These are phyloP conservation scores for Ophiostoma sp. DNA, from an alignment of 2,329 filamentous ascomycete genomes.

Conservation along the genomic window DNA sequence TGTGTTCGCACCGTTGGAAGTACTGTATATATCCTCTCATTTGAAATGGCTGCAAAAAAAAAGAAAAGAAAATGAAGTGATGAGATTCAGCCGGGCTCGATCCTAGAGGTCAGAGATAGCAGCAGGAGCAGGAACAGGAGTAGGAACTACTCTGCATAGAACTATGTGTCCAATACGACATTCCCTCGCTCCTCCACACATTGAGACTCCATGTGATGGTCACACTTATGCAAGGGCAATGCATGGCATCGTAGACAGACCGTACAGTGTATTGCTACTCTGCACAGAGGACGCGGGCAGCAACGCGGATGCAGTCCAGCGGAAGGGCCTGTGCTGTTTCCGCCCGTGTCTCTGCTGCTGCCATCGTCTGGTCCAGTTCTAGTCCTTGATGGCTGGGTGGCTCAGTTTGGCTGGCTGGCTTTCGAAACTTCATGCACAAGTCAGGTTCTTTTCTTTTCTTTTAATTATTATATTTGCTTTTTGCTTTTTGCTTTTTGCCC, in stretches of 20 bases:
- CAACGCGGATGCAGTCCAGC: neutral
- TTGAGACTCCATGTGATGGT: neutral
- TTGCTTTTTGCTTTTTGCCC: neutral
- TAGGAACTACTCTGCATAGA: neutral
- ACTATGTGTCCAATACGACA: neutral
- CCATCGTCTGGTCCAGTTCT: neutral
- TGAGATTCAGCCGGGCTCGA: neutral
- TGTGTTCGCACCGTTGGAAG: slow-evolving; percentile 7
- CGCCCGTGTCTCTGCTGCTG: neutral
- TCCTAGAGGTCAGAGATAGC: slow-evolving; percentile 12
- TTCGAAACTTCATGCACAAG: too few relatives aligned
- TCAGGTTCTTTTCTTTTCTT: too few relatives aligned
- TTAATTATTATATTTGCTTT: too few relatives aligned
- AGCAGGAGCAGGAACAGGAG: neutral
- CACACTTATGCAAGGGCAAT: slow-evolving; percentile 14
- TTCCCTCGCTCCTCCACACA: neutral
- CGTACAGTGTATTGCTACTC: neutral
- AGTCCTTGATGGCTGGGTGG: neutral
- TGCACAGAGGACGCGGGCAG: neutral
- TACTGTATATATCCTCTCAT: neutral
- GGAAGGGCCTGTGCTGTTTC: neutral
- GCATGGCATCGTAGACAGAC: neutral
- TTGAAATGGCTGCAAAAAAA: neutral
- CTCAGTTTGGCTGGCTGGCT: too few relatives aligned
- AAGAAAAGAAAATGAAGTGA: slow-evolving; percentile 6